phyloP scores from a whole-genome alignment of 1,284 basidiomycete species.

The Cystobasidium slooffiae region DNA sequence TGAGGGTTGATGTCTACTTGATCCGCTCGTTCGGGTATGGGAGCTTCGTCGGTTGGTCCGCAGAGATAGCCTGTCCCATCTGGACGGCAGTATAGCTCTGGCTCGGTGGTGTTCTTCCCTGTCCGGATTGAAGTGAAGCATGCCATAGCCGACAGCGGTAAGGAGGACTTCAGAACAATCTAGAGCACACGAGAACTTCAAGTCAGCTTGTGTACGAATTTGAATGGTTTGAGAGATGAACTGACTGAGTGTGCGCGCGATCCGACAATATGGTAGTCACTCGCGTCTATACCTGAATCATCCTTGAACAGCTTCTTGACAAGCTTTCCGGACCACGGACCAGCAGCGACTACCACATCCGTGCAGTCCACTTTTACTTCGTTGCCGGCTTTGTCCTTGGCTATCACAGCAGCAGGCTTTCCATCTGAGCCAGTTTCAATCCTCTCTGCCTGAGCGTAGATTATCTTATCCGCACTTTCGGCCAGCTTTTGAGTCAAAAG shows the following conservation, averaged over 20 bases:
- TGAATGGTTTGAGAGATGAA: no score
- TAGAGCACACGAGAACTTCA: no score
- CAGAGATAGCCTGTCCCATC: slow-evolving; percentile 58
- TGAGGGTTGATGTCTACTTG: slow-evolving; percentile 52
- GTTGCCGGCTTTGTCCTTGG: slow-evolving; percentile 41
- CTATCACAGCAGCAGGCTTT: slow-evolving; percentile 42
- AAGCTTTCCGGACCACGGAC: slow-evolving; percentile 79
- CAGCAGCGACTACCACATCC: slow-evolving; percentile 73
- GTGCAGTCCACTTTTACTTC: slow-evolving; percentile 51
- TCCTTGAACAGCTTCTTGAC: slow-evolving; percentile 62
- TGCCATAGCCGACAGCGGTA: slow-evolving; percentile 57
- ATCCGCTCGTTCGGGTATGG: slow-evolving; percentile 56
- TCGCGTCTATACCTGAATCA: slow-evolving; percentile 54
- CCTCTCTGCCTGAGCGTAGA: slow-evolving; percentile 55
- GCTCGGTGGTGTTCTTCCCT: slow-evolving; percentile 57
- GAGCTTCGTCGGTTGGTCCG: slow-evolving; percentile 58
- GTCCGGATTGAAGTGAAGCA: slow-evolving; percentile 65
- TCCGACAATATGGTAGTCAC: slow-evolving; percentile 56
- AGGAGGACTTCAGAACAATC: slow-evolving; percentile 40
- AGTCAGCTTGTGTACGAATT: no score
- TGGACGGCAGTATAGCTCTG: slow-evolving; percentile 59
- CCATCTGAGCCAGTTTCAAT: slow-evolving; percentile 43
- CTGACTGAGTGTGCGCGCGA: slow-evolving; percentile 62
- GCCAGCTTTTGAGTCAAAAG: slow-evolving; percentile 78
- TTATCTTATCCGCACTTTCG: slow-evolving; percentile 61